These are phyloP conservation scores for Leptomonas pyrrhocoris DNA, from an alignment of 208 protist genomes.

Conservation along the genomic window DNA sequence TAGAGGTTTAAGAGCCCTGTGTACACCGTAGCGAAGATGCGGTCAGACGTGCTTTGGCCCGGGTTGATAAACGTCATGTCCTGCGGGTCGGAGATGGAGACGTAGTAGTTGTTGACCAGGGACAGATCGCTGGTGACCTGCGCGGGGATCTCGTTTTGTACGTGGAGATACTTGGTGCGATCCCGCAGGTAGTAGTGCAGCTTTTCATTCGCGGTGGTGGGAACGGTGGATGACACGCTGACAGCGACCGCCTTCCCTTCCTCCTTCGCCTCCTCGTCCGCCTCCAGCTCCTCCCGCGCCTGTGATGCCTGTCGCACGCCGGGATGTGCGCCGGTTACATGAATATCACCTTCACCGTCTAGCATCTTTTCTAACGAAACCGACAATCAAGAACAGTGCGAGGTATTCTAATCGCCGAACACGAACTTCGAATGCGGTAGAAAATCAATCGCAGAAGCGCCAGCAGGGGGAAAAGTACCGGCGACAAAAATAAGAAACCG, in stretches of 20 bases:
- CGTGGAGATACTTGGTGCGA: constrained; percentile 36
- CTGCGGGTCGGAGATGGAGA: constrained; percentile 59
- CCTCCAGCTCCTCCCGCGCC: neutral
- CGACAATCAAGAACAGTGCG: constrained; percentile 1
- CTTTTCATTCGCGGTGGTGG: constrained; percentile 24
- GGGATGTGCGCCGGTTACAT: neutral
- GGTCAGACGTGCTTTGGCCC: constrained; percentile 7
- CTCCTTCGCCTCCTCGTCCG: too few relatives aligned
- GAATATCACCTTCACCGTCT: neutral
- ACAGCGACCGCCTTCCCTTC: too few relatives aligned
- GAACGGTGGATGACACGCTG: constrained; percentile 8
- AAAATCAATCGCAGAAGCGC: too few relatives aligned
- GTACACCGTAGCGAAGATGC: constrained; percentile 11
- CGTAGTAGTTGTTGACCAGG: constrained; percentile 54
- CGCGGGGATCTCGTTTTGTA: constrained; percentile 33
- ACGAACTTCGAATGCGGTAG: too few relatives aligned
- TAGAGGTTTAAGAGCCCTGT: constrained; percentile 36
- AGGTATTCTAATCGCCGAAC: too few relatives aligned
- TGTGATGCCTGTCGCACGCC: constrained; percentile 2
- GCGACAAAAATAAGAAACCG: too few relatives aligned
- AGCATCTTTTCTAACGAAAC: neutral
- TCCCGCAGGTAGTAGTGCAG: constrained; percentile 33
- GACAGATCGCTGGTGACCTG: constrained; percentile 39
- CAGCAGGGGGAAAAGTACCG: too few relatives aligned
- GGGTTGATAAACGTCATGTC: constrained; percentile 33